Percentiles rank a stretch among this genome's conserved stretches.
phyloP scores from a whole-genome alignment of 768 basidiomycete genomes.

The Suillus subluteus region DNA sequence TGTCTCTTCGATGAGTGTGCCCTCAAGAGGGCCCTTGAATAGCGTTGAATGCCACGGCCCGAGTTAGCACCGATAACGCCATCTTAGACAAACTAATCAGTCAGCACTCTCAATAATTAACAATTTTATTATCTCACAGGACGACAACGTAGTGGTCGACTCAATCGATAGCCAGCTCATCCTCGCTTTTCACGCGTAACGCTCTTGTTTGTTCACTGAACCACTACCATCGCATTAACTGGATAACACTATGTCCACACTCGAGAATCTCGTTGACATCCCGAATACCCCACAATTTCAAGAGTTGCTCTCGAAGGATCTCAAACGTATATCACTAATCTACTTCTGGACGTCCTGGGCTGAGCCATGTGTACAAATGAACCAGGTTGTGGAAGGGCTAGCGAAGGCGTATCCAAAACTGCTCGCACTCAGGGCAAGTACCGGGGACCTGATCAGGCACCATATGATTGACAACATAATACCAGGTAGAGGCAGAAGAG shows the following conservation, averaged over 20 bases:
- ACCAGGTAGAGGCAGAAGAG: slow-evolving; percentile 80
- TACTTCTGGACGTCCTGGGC: slow-evolving; percentile 97
- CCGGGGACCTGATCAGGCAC: not conserved
- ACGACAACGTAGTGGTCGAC: not conserved
- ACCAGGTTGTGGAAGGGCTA: slow-evolving; percentile 72
- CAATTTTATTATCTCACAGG: slow-evolving; percentile 4
- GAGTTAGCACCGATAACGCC: not conserved
- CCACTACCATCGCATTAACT: not conserved
- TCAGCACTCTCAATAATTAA: not conserved
- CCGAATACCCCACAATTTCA: slow-evolving; percentile 75
- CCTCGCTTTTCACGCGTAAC: not conserved
- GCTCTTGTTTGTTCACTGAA: not conserved
- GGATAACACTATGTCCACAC: slow-evolving; percentile 23
- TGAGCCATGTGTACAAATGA: slow-evolving; percentile 89
- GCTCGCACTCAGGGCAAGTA: slow-evolving; percentile 73
- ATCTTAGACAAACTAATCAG: not conserved
- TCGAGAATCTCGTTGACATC: slow-evolving; percentile 50
- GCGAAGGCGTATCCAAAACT: slow-evolving; percentile 69
- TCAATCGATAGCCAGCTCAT: not conserved
- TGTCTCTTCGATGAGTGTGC: not conserved
- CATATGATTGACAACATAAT: not conserved
- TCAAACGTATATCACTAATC: slow-evolving; percentile 81
- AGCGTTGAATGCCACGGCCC: not conserved
- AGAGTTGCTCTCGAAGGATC: slow-evolving; percentile 70
- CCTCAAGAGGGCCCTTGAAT: not conserved